Evolutionary conservation across 495 filamentous ascomycete genomes (phyloP).

Genomic region (Entonaema liquescens): DNA sequence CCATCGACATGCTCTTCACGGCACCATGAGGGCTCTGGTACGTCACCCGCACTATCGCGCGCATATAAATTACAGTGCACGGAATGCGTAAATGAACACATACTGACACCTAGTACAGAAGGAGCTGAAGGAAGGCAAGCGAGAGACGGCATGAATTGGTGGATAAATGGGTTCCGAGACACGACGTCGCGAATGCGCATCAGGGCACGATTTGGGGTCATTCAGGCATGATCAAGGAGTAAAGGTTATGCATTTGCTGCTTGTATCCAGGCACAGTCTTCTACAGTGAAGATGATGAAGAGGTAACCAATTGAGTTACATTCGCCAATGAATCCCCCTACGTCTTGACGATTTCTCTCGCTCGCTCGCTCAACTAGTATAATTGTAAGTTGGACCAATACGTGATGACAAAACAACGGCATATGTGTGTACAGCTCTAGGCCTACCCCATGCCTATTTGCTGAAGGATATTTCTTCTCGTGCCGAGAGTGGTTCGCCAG

Average conservation of each 20-base stretch:
- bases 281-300: conserved; percentile 39
- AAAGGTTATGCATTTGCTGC: conserved; percentile 50
- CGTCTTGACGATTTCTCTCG: conserved; percentile 4
- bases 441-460: conserved; percentile 74
- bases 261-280: conserved; percentile 45
- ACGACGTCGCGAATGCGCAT: conserved; percentile 49
- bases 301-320: conserved; percentile 43
- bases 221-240: conserved; percentile 49
- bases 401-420: conserved; percentile 63
- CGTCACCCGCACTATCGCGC: conserved; percentile 49
- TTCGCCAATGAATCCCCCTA: conserved; percentile 20
- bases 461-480: conserved; percentile 94
- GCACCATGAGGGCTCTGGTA: conserved; percentile 97
- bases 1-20: conserved; percentile 98
- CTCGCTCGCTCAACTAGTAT: neutral
- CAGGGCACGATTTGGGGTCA: conserved; percentile 39
- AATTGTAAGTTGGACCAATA: conserved; percentile 7
- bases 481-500: conserved; percentile 86
- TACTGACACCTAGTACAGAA: conserved; percentile 75
- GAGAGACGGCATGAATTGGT: conserved; percentile 80
- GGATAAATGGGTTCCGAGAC: conserved; percentile 35
- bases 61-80: neutral
- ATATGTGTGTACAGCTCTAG: conserved; percentile 99
- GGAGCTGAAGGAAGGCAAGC: conserved; percentile 96
- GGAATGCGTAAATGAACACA: conserved; percentile 4